phyloP scores from a whole-genome alignment of 1,284 basidiomycete genomes.

The Austroboletus niveus region DNA sequence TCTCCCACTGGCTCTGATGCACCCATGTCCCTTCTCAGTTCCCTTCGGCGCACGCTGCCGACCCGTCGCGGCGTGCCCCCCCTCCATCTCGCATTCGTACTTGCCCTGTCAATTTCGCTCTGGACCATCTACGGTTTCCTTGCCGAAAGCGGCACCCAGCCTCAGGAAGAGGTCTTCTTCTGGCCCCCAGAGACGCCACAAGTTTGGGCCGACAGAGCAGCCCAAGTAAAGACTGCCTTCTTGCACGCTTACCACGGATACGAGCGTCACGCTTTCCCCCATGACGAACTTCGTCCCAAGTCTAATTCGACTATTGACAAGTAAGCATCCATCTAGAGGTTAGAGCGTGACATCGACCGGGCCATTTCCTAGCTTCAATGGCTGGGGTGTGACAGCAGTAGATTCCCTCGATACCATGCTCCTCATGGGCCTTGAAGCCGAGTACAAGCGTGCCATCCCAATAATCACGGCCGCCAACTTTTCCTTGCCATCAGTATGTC shows the following conservation, averaged over 20 bases:
- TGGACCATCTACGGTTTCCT: conserved; percentile 13
- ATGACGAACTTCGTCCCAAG: conserved; percentile 61
- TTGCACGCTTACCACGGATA: conserved; percentile 65
- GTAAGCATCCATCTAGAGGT: conserved; percentile 35
- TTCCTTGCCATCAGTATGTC: conserved; percentile 37
- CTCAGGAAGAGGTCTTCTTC: conserved; percentile 14
- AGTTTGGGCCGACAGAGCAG: conserved; percentile 54
- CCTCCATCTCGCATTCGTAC: conserved; percentile 29
- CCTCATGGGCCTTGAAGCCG: conserved; percentile 79
- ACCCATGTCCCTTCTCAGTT: not conserved
- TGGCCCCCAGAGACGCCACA: conserved; percentile 28
- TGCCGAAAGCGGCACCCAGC: conserved; percentile 2
- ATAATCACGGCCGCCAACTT: conserved; percentile 71
- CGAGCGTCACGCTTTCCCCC: conserved; percentile 51
- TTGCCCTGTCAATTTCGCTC: conserved; percentile 21
- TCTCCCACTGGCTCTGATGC: too few species aligned
- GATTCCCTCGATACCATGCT: conserved; percentile 89
- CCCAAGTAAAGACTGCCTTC: conserved; percentile 58
- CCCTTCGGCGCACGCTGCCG: not conserved
- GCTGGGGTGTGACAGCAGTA: conserved; percentile 85
- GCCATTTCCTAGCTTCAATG: conserved; percentile 55
- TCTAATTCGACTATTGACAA: conserved; percentile 47
- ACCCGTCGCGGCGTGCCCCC: too few species aligned
- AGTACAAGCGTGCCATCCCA: conserved; percentile 74
- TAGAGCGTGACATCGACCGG: not conserved